phyloP scores from a whole-genome alignment of 495 filamentous ascomycete species.

The Collariella sp. region DNA sequence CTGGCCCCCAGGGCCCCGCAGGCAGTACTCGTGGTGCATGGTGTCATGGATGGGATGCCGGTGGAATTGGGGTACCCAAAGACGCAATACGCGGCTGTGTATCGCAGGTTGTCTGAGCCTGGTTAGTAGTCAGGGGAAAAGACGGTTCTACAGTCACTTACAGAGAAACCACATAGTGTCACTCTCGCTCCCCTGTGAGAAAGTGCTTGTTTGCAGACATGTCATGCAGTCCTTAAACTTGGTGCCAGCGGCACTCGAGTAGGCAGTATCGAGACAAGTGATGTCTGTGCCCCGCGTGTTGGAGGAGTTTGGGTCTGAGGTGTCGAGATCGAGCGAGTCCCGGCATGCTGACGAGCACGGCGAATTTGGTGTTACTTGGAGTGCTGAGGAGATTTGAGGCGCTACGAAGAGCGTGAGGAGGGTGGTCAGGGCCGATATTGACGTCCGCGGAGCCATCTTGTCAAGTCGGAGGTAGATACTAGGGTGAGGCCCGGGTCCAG shows the following conservation, averaged over 20 bases:
- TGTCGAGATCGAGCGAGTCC: constrained; percentile 30
- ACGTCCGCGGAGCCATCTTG: constrained; percentile 15
- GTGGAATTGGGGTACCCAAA: constrained; percentile 40
- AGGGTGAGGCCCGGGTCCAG: constrained; percentile 16
- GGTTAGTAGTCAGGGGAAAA: constrained; percentile 7
- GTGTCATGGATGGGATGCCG: constrained; percentile 27
- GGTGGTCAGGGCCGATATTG: constrained; percentile 6
- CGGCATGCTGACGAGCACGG: constrained; percentile 42
- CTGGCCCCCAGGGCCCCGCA: constrained; percentile 30
- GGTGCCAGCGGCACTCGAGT: constrained; percentile 28
- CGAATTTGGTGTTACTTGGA: constrained; percentile 46
- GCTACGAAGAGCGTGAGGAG: constrained; percentile 21
- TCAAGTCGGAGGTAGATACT: neutral
- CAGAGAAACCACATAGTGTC: constrained; percentile 47
- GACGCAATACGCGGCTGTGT: constrained; percentile 37
- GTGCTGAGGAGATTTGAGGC: constrained; percentile 19
- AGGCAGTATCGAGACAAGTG: constrained; percentile 36
- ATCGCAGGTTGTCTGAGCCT: constrained; percentile 38
- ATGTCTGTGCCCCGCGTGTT: constrained; percentile 38
- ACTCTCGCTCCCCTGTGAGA: constrained; percentile 34
- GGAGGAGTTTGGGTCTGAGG: constrained; percentile 39
- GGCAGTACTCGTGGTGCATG: constrained; percentile 36
- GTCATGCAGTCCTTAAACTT: constrained; percentile 44
- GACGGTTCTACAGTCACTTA: constrained; percentile 21
- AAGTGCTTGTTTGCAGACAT: constrained; percentile 44